A percentile compares a stretch with the other conserved stretches of the same genome.
phyloP scores from a whole-genome alignment of 2,329 filamentous ascomycete genomes.

The Trichoderma semiorbis region DNA sequence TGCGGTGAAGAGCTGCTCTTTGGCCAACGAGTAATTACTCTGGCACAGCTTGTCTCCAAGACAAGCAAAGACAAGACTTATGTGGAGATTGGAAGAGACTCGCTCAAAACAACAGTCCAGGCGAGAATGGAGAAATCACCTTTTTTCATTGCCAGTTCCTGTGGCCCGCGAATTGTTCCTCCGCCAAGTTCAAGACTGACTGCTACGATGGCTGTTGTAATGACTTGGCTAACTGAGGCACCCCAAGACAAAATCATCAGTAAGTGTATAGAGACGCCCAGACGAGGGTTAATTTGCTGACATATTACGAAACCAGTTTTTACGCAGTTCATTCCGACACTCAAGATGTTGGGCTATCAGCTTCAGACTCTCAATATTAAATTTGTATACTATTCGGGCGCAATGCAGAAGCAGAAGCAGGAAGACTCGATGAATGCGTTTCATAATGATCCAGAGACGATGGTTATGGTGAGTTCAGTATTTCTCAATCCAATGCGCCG shows the following conservation, averaged over 20 bases:
- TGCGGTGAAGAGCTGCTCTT: not conserved
- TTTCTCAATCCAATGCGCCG: rapidly evolving
- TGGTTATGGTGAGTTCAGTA: not conserved
- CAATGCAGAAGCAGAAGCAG: not conserved
- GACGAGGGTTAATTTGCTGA: not conserved
- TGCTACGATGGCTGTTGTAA: constrained; percentile 30
- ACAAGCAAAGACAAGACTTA: rapidly evolving
- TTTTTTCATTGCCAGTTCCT: not conserved
- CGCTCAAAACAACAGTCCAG: not conserved
- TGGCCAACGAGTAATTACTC: constrained; percentile 8
- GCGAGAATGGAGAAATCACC: not conserved
- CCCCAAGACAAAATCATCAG: constrained; percentile 41
- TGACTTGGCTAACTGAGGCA: constrained; percentile 30
- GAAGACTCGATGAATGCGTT: not conserved
- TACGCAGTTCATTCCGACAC: not conserved
- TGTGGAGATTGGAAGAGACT: constrained; percentile 28
- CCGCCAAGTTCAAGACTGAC: constrained; percentile 31
- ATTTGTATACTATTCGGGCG: not conserved
- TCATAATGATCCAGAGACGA: not conserved
- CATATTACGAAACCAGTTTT: not conserved
- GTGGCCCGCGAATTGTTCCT: constrained; percentile 19
- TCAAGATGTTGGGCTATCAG: not conserved
- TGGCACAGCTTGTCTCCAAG: not conserved
- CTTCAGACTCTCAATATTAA: not conserved
- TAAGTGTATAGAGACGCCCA: constrained; percentile 21